Conservation (phyloP, 2,329 filamentous ascomycete species). For the Xylariales sp. region DNA sequence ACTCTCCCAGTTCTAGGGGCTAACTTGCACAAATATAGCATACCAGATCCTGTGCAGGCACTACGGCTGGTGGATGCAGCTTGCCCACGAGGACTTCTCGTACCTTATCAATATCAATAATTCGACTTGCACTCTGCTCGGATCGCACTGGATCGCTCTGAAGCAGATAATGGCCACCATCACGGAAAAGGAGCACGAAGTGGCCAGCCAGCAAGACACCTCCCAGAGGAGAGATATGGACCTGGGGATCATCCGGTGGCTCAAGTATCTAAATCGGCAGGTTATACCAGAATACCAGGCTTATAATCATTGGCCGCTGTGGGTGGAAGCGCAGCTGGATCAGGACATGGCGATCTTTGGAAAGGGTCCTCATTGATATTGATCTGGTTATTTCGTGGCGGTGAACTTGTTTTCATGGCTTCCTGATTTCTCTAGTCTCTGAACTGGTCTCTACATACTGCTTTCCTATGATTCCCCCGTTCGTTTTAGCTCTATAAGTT, state of each 20-base stretch:
- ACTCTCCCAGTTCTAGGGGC: background rate
- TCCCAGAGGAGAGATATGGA: constrained; percentile 25
- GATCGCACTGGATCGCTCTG: constrained; percentile 50
- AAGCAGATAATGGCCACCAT: constrained; percentile 50
- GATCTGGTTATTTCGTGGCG: too few relatives aligned
- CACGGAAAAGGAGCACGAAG: constrained; percentile 31
- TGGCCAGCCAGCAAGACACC: constrained; percentile 8
- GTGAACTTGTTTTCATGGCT: too few relatives aligned
- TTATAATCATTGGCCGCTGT: constrained; percentile 50
- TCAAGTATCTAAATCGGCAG: constrained; percentile 43
- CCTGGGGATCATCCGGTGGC: constrained; percentile 44
- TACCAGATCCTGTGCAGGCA: constrained; percentile 46
- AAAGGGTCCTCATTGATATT: too few relatives aligned
- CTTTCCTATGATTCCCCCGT: too few relatives aligned
- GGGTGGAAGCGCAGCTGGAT: constrained; percentile 48
- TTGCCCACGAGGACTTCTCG: constrained; percentile 48
- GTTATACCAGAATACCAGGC: constrained; percentile 37
- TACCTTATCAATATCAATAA: constrained; percentile 42
- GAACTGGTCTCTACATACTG: too few relatives aligned
- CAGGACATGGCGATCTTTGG: constrained; percentile 42
- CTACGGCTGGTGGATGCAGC: constrained; percentile 55
- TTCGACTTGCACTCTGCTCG: constrained; percentile 42
- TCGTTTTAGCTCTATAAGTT: too few relatives aligned
- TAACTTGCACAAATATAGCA: constrained; percentile 26
- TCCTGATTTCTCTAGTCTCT: too few relatives aligned